phyloP scores from a whole-genome alignment of 2,329 filamentous ascomycete genomes.

The Paraphaeosphaeria minitans region DNA sequence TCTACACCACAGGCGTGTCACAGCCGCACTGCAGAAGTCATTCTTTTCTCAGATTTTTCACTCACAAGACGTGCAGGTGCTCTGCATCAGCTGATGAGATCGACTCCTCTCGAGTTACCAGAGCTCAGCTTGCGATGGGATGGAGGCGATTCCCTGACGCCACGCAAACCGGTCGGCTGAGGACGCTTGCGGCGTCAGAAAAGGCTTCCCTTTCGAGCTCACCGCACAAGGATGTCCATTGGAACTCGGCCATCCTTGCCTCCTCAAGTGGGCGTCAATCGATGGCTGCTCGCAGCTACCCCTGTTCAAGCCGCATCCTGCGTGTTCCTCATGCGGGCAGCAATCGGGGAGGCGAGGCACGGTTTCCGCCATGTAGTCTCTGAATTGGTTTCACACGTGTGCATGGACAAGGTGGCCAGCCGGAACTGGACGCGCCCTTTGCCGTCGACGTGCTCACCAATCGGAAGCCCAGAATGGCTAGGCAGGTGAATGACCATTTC shows the following conservation, averaged over 20 bases:
- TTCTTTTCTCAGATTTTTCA: slow-evolving; percentile 30
- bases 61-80: not conserved
- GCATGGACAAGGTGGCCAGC: slow-evolving; percentile 20
- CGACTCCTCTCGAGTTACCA: slow-evolving; percentile 9
- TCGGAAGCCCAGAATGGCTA: slow-evolving; percentile 37
- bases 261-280: slow-evolving; percentile 22
- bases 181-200: slow-evolving; percentile 30
- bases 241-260: slow-evolving; percentile 25
- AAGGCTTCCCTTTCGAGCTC: slow-evolving; percentile 18
- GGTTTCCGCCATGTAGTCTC: slow-evolving; percentile 6
- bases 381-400: slow-evolving; percentile 13
- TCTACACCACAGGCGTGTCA: slow-evolving; percentile 10
- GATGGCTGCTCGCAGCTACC: slow-evolving; percentile 4
- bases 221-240: slow-evolving; percentile 27
- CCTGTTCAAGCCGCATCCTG: slow-evolving; percentile 7
- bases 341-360: slow-evolving; percentile 19
- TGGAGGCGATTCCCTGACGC: slow-evolving; percentile 24
- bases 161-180: slow-evolving; percentile 21
- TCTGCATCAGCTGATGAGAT: slow-evolving; percentile 22
- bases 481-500: slow-evolving; percentile 25
- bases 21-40: slow-evolving; percentile 18
- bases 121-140: slow-evolving; percentile 18
- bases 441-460: slow-evolving; percentile 37
- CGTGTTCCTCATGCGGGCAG: slow-evolving; percentile 5
- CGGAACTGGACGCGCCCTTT: slow-evolving; percentile 29